phyloP scores from a whole-genome alignment of 2,329 filamentous ascomycete genomes.

The Colletotrichum paranaense region DNA sequence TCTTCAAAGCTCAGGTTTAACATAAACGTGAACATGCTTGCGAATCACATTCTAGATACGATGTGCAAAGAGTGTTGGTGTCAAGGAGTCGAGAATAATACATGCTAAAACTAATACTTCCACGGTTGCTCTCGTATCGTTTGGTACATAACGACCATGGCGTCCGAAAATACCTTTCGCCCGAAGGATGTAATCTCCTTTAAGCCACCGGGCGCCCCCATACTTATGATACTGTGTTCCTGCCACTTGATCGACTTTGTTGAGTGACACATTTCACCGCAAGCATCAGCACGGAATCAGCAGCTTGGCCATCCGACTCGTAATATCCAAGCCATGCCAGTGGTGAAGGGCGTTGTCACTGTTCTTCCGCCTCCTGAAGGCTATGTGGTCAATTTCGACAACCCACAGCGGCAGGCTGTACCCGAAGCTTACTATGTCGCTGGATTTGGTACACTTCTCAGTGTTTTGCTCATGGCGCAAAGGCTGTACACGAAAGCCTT shows the following conservation, averaged over 20 bases:
- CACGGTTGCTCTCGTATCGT: neutral
- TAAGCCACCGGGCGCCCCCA: neutral
- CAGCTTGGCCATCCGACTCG: neutral
- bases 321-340: constrained; percentile 23
- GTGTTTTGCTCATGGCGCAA: constrained; percentile 41
- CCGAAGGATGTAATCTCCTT: neutral
- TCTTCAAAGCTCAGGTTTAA: neutral
- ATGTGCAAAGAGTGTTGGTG: neutral
- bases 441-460: constrained; percentile 42
- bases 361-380: constrained; percentile 42
- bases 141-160: neutral
- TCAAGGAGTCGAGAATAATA: neutral
- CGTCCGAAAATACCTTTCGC: neutral
- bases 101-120: neutral
- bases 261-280: neutral
- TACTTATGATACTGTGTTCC: neutral
- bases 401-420: constrained; percentile 43
- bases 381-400: constrained; percentile 47
- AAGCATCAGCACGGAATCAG: neutral
- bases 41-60: neutral
- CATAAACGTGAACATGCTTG: neutral
- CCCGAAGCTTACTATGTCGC: constrained; percentile 39
- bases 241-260: neutral
- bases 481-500: constrained; percentile 41
- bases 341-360: constrained; percentile 40